These are phyloP conservation scores for Alloascoidea africana DNA, from an alignment of 805 yeast species.

Conservation along the genomic window DNA sequence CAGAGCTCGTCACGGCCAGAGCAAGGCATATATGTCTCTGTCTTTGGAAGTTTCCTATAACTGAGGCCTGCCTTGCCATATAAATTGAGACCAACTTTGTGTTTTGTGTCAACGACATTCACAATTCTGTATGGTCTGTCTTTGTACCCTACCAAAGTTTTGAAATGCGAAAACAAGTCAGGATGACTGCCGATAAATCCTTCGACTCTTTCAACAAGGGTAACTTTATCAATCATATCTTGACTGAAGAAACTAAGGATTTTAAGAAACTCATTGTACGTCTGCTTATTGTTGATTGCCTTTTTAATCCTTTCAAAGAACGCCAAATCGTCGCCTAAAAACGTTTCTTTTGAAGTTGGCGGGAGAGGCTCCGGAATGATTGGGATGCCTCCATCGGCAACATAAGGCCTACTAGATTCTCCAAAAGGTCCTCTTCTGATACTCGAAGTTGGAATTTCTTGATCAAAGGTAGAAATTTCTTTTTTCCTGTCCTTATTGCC, in stretches of 20 bases:
- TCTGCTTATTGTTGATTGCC: slow-evolving; percentile 73
- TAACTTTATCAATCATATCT: slow-evolving; percentile 72
- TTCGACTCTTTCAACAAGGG: slow-evolving; percentile 72
- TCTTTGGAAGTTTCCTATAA: slow-evolving; percentile 81
- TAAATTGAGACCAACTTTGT: slow-evolving; percentile 73
- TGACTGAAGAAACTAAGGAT: slow-evolving; percentile 77
- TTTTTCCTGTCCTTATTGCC: no score
- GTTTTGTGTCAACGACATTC: slow-evolving; percentile 75
- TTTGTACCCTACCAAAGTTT: slow-evolving; percentile 77
- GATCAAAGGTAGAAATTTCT: no score
- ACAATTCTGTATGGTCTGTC: slow-evolving; percentile 80
- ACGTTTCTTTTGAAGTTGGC: slow-evolving; percentile 33
- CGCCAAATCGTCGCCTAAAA: slow-evolving; percentile 69
- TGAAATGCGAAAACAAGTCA: slow-evolving; percentile 80
- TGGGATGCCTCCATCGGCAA: slow-evolving; percentile 30
- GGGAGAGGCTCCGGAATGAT: slow-evolving; percentile 72
- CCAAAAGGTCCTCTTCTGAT: no score
- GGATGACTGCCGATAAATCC: slow-evolving; percentile 66
- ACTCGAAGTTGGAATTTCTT: no score
- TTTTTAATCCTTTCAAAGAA: slow-evolving; percentile 90
- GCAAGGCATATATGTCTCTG: slow-evolving; percentile 93
- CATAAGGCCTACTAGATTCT: slow-evolving; percentile 20
- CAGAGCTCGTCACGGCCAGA: slow-evolving; percentile 99
- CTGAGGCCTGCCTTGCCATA: slow-evolving; percentile 86
- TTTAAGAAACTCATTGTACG: slow-evolving; percentile 86